Evolutionary conservation across 768 basidiomycete species (phyloP).

Genomic region (Pleurotus salmoneostramineus): DNA sequence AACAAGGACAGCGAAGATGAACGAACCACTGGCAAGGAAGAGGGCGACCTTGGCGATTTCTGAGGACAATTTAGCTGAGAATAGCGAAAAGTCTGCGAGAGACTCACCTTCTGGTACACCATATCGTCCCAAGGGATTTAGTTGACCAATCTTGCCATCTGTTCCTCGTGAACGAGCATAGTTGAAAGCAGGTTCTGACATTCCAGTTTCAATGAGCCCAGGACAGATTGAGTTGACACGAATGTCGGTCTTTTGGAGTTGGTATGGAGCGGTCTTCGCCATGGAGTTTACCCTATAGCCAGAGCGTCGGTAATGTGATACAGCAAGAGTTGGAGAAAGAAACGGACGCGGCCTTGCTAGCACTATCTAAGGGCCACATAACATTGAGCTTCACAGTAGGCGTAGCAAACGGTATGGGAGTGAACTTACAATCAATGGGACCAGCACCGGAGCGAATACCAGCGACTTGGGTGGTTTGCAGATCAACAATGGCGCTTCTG

Average conservation of each 20-base stretch:
- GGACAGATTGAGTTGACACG: constrained; percentile 91
- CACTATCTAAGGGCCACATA: constrained; percentile 57
- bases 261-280: constrained; percentile 77
- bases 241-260: constrained; percentile 77
- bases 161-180: constrained; percentile 73
- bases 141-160: constrained; percentile 72
- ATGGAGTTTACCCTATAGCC: constrained; percentile 75
- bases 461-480: constrained; percentile 42
- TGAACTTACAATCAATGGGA: constrained; percentile 66
- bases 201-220: constrained; percentile 90
- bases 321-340: background rate
- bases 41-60: constrained; percentile 86
- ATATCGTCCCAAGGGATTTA: constrained; percentile 81
- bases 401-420: background rate
- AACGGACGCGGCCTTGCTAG: constrained; percentile 88
- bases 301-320: background rate
- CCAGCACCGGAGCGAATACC: constrained; percentile 84
- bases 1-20: constrained; percentile 3
- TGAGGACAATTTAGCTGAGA: constrained; percentile 23
- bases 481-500: background rate
- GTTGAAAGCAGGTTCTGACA: constrained; percentile 79
- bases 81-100: constrained; percentile 6
- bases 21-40: constrained; percentile 83
- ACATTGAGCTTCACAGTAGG: constrained; percentile 15
- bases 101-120: constrained; percentile 73